Evolutionary conservation across 2,329 filamentous ascomycete species (phyloP), one percentile per base, ranked within the genome.

Genomic region (Epichloe sibirici): DNA sequence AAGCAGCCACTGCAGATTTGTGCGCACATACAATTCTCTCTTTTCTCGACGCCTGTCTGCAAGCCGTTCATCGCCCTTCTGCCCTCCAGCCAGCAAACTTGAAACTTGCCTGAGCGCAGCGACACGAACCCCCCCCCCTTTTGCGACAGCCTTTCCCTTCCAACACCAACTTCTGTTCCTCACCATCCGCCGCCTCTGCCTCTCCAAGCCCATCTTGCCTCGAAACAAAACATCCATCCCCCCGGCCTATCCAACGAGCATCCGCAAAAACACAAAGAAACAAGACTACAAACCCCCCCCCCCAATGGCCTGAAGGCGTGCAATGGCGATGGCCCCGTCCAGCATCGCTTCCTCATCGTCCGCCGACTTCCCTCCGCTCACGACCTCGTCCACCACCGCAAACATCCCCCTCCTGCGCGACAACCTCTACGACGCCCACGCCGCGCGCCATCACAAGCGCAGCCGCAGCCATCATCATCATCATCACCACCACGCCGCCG

Each of bases 261-360:
- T 17, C 17, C 17, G 17, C 17, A 28, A 5, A 12, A 17, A 28
- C 4, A 6, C 38, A 25, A 25, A 5, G 3, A 5, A 48, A 23
- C 17, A 12, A 39, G 37, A 5, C 45, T 17, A 12, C 21, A 40
- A 15, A 21, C 28, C 31, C 15, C 42, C n/a, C 21, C 42, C 12
- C 40, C 54, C 45, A 57, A 60, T 60, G 58, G 58, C 57, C 55
- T 58, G 49, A 48, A 55, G 51, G 55, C 52, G 51, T 50, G 57
- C 52, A 55, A 57, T 58, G 53, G 55, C 57, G 55, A 58, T 53
- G 53, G 55, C 53, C 53, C 56, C 56, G 53, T 56, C 55, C 47
- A 52, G 44, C 39, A 54, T 51, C 34, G 43, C 55, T 35, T 53
- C 54, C 17, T 40, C 55, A 48, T 45, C 57, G 46, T 48, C 46